Conservation (phyloP, 176 grass and related monocot species). For the Paspalum notatum region DNA sequence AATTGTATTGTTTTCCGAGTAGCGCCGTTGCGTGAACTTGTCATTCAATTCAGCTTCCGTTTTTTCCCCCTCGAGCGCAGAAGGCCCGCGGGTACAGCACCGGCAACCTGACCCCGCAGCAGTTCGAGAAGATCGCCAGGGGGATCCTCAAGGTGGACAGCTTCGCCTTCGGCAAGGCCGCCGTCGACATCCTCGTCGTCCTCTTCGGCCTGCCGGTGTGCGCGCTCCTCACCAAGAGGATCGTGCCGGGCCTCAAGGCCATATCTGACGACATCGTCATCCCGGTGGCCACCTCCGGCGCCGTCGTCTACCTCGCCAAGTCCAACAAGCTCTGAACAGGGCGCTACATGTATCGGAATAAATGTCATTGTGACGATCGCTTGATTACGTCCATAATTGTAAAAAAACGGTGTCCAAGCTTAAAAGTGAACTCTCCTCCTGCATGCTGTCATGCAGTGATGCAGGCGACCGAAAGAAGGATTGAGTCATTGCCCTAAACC, state of each 20-base stretch:
- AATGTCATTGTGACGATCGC: not conserved
- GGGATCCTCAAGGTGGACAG: conserved; percentile 29
- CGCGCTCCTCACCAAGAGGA: conserved; percentile 54
- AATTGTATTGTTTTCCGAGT: not conserved
- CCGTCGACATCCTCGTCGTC: conserved; percentile 41
- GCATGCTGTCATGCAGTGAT: no score
- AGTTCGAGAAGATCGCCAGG: conserved; percentile 34
- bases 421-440: not conserved
- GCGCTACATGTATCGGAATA: not conserved
- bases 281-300: conserved; percentile 62
- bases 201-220: conserved; percentile 62
- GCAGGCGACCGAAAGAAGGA: no score
- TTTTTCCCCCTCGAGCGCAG: not conserved
- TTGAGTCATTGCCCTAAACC: no score
- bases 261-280: conserved; percentile 74
- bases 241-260: conserved; percentile 60
- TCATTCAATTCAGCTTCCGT: not conserved
- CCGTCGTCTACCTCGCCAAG: conserved; percentile 62
- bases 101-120: not conserved
- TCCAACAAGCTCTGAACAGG: conserved; percentile 59
- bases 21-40: not conserved
- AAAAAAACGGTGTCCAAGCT: not conserved
- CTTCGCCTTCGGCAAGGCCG: conserved; percentile 51
- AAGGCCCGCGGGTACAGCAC: no score
- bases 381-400: not conserved